phyloP scores from a whole-genome alignment of 352 stramenopile genomes.

The Aphanomyces astaci region DNA sequence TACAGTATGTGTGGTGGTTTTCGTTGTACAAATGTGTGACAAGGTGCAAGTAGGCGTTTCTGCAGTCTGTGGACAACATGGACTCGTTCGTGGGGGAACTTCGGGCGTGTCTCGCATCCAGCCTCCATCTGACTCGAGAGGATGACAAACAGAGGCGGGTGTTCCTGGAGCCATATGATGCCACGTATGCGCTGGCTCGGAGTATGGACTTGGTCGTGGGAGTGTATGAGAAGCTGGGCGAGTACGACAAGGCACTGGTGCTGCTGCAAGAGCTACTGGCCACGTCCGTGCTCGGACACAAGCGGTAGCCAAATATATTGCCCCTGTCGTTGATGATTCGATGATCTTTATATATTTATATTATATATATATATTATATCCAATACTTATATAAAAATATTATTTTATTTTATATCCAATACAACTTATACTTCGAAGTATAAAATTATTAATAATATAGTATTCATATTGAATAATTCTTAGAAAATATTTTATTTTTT shows the following conservation, averaged over 20 bases:
- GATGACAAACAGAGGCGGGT: constrained; percentile 21
- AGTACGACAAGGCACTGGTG: constrained; percentile 57
- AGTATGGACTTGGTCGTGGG: constrained; percentile 43
- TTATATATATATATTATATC: too few species aligned
- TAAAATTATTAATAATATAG: too few species aligned
- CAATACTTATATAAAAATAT: too few species aligned
- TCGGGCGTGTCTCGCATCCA: constrained; percentile 41
- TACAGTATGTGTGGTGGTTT: too few species aligned
- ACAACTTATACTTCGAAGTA: too few species aligned
- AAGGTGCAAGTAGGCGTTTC: constrained; percentile 9
- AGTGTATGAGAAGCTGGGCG: constrained; percentile 69
- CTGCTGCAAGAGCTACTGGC: constrained; percentile 60
- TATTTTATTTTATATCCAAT: too few species aligned
- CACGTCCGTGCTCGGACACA: constrained; percentile 43
- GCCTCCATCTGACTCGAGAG: neutral
- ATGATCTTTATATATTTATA: too few species aligned
- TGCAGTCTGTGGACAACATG: constrained; percentile 27
- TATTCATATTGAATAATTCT: too few species aligned
- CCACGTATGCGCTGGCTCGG: constrained; percentile 58
- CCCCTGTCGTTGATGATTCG: too few species aligned
- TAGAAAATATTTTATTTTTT: too few species aligned
- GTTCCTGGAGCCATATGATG: constrained; percentile 63
- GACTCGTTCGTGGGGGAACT: constrained; percentile 53
- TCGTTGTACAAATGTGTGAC: too few species aligned
- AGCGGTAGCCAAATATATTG: too few species aligned